phyloP scores from a whole-genome alignment of 202 grass and related monocot species.

The Schoenoplectus triqueter region DNA sequence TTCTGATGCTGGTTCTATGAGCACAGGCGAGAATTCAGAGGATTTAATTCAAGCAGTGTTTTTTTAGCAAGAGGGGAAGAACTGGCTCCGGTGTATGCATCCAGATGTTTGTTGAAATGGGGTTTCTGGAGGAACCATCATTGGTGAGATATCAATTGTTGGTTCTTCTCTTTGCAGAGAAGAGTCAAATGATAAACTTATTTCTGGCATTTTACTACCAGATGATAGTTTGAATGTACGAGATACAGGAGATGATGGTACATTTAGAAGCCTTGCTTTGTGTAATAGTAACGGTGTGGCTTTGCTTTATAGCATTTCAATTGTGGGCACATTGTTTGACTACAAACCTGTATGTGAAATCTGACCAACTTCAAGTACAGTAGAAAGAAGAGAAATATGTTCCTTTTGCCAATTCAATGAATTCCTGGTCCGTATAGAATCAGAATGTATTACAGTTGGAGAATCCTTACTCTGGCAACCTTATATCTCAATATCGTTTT shows the following conservation, averaged over 20 bases:
- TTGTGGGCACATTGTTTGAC: slow-evolving; percentile 52
- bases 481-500: slow-evolving; percentile 62
- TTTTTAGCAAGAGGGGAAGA: slow-evolving; percentile 62
- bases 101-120: slow-evolving; percentile 79
- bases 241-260: slow-evolving; percentile 35
- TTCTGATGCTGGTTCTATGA: slow-evolving; percentile 43
- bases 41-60: slow-evolving; percentile 52
- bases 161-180: slow-evolving; percentile 54
- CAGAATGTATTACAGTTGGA: slow-evolving; percentile 45
- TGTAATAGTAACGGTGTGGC: slow-evolving; percentile 67
- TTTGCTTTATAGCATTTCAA: slow-evolving; percentile 59
- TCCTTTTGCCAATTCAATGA: slow-evolving; percentile 59
- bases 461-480: slow-evolving; percentile 84
- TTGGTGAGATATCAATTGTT: slow-evolving; percentile 61
- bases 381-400: slow-evolving; percentile 42
- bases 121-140: slow-evolving; percentile 43
- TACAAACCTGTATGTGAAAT: slow-evolving; percentile 62
- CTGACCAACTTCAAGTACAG: slow-evolving; percentile 41
- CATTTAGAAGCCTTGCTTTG: slow-evolving; percentile 53
- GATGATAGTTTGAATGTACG: slow-evolving; percentile 37
- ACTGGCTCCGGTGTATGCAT: slow-evolving; percentile 56
- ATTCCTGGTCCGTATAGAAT: slow-evolving; percentile 61
- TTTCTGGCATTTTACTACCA: slow-evolving; percentile 56
- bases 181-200: slow-evolving; percentile 45
- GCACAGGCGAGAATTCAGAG: slow-evolving; percentile 37